Conservation (phyloP, 2,329 filamentous ascomycete species). For the Fusarium sp. region DNA sequence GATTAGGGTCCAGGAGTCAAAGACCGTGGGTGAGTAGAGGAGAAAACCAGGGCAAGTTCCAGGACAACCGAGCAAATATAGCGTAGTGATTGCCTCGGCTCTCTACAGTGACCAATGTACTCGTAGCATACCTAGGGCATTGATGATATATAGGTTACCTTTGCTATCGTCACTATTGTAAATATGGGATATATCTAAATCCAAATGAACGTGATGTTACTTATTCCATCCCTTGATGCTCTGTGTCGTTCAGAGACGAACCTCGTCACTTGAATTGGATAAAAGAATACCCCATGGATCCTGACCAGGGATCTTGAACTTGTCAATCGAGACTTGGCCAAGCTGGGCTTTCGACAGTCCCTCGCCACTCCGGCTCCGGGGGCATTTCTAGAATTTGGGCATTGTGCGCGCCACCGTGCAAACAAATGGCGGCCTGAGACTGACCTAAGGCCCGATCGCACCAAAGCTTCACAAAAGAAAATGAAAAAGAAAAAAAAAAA, state of each 20-base stretch:
- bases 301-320: background rate
- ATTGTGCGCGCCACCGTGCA: background rate
- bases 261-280: fast-evolving
- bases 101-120: too few species aligned
- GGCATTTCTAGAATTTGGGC: too few species aligned
- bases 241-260: too few species aligned
- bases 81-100: too few species aligned
- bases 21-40: fast-evolving
- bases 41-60: too few species aligned
- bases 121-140: background rate
- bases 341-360: background rate
- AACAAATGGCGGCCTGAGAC: fast-evolving
- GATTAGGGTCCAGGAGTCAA: background rate
- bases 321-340: background rate
- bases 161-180: fast-evolving
- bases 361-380: fast-evolving
- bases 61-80: background rate
- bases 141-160: fast-evolving
- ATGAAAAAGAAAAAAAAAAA: too few species aligned
- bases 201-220: fast-evolving
- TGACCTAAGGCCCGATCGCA: background rate
- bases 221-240: too few species aligned
- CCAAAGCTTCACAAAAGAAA: background rate
- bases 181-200: background rate
- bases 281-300: fast-evolving